A percentile compares a stretch with the other conserved stretches of the same genome.
phyloP scores from a whole-genome alignment of 2,329 filamentous ascomycete species.

The Tetracladium maxilliforme region DNA sequence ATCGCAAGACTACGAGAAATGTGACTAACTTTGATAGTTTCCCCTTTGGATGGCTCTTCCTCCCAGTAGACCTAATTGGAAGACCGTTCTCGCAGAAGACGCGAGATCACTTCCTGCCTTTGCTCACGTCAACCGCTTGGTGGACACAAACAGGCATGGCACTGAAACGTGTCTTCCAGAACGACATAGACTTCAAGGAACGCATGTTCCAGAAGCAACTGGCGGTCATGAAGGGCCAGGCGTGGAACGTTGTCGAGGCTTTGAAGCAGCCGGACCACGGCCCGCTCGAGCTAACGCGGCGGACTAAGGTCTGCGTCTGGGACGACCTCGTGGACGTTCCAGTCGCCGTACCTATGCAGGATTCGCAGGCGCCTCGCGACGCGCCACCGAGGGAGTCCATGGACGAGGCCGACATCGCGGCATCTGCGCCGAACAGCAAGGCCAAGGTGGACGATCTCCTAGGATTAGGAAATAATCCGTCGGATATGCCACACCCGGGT shows the following conservation, averaged over 20 bases:
- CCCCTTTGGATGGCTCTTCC: slow-evolving; percentile 95
- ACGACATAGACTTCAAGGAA: slow-evolving; percentile 93
- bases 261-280: slow-evolving; percentile 87
- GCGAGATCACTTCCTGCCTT: slow-evolving; percentile 84
- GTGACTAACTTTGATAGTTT: too few relatives aligned
- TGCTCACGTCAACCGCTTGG: slow-evolving; percentile 90
- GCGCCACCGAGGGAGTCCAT: slow-evolving; percentile 65
- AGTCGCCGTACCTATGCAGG: slow-evolving; percentile 78
- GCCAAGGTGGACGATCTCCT: too few relatives aligned
- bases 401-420: slow-evolving; percentile 67
- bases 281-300: slow-evolving; percentile 78
- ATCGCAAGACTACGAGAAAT: too few relatives aligned
- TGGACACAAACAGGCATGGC: slow-evolving; percentile 90
- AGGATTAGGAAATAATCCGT: too few relatives aligned
- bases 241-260: slow-evolving; percentile 98
- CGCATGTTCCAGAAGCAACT: slow-evolving; percentile 98
- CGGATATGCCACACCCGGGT: slow-evolving; percentile 59
- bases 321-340: slow-evolving; percentile 95
- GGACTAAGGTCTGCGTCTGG: slow-evolving; percentile 91
- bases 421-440: slow-evolving; percentile 35
- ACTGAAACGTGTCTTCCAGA: slow-evolving; percentile 73
- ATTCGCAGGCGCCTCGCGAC: too few relatives aligned
- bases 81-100: slow-evolving; percentile 92
- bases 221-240: slow-evolving; percentile 97
- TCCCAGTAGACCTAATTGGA: slow-evolving; percentile 91